These are phyloP conservation scores for Komagataella ulmi DNA, from an alignment of 805 yeast genomes.

Conservation along the genomic window DNA sequence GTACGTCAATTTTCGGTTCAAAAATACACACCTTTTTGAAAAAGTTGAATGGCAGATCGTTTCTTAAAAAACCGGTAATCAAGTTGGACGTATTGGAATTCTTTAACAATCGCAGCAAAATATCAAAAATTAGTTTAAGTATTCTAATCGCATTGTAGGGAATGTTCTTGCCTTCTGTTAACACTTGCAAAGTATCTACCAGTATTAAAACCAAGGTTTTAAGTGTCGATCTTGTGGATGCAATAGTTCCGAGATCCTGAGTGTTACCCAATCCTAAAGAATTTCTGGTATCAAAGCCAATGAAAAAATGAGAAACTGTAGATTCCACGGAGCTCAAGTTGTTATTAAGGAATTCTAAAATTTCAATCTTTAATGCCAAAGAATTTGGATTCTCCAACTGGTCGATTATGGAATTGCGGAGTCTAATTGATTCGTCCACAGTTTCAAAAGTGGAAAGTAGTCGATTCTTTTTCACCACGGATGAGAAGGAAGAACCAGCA, in stretches of 20 bases:
- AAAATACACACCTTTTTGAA: conserved; percentile 35
- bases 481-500: conserved; percentile 7
- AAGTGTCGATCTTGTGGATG: conserved; percentile 42
- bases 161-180: conserved; percentile 23
- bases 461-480: conserved; percentile 37
- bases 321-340: conserved; percentile 30
- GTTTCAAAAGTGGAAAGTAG: conserved; percentile 60
- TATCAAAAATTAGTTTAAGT: conserved; percentile 44
- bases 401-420: conserved; percentile 57
- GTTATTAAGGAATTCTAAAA: conserved; percentile 43
- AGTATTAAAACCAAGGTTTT: conserved; percentile 38
- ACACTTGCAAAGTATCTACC: conserved; percentile 27
- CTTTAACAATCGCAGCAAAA: conserved; percentile 48
- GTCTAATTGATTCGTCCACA: conserved; percentile 64
- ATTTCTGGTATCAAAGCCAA: conserved; percentile 48
- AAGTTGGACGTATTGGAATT: conserved; percentile 38
- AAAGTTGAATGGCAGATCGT: conserved; percentile 22
- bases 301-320: conserved; percentile 57
- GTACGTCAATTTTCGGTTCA: conserved; percentile 40
- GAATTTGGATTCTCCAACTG: conserved; percentile 39
- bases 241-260: conserved; percentile 32
- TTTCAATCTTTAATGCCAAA: conserved; percentile 36
- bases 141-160: conserved; percentile 44
- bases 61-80: conserved; percentile 39
- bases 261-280: conserved; percentile 36